Base-by-base conservation (phyloP, 2,329 filamentous ascomycete species). In the Tolypocladium nubicola region DNA sequence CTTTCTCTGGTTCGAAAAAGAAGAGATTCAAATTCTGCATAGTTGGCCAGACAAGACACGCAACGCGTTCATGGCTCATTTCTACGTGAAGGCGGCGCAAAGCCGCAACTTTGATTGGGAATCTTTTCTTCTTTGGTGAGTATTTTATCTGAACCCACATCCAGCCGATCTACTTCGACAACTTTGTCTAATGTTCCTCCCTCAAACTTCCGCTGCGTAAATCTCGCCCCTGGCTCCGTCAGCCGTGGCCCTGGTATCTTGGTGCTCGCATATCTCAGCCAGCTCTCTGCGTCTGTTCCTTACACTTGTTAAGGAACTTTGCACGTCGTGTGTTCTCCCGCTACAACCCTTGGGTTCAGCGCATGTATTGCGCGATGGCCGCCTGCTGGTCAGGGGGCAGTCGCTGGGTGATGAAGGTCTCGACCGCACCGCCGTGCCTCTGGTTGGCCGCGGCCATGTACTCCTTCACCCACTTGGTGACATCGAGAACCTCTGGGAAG, bases 401-500 rank as follows among this genome's bases (percentile, higher is more conserved):
- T 64, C 90, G 83, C 70, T 89, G 82, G 61, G 84, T 77, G 56
- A 92, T 87, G 67, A 89, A 93, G 58, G 75, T 76, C 35, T 81
- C 83, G 61, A 97, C 81, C 21, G 82, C 81, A 2, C 91, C 90
- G 52, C 78, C 78, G 64, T 90, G 85, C 65, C 86, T 84, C 67
- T 78, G 76, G 71, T 97, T 90, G 8, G 90, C 90, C 40, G 86
- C 83, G 67, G 86, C 87, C 67, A 97, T 76, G 69, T 90, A 91
- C 61, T 81, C 76, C 57, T 88, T 76, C 30, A 96, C 92, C 93
- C 93, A 99, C 70, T 87, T 88, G 56, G 90, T 76, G 59, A 91
- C 88, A 56, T 91, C 86, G 6, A 83, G 81, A 16, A 96, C 85
- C 60, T 97, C 88, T 0, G 92, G 88, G 77, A 91, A 97, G 23